phyloP scores from a whole-genome alignment of 1,139 yeast species.

The Protomyces inundatus region DNA sequence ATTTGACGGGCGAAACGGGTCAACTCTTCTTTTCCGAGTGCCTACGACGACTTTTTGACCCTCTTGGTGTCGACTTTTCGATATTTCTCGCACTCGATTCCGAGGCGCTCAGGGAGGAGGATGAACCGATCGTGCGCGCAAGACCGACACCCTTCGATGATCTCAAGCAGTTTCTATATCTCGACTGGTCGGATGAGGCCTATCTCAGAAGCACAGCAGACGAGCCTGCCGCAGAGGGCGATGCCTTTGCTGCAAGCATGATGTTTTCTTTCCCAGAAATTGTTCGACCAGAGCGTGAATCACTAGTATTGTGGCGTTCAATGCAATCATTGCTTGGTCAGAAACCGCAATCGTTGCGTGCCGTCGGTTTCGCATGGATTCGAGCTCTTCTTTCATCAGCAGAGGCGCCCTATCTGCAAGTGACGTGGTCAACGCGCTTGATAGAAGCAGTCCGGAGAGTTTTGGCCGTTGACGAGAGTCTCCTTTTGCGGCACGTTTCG shows the following conservation, averaged over 20 bases:
- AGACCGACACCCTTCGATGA: not conserved
- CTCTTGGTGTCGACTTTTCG: not conserved
- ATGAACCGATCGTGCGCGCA: not conserved
- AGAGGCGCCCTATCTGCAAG: constrained; percentile 1
- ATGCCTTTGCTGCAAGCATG: constrained; percentile 7
- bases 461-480: not conserved
- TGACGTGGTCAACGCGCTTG: constrained; percentile 7
- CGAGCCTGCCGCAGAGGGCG: not conserved
- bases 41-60: not conserved
- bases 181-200: constrained; percentile 12
- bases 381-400: not conserved
- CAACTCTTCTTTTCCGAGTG: constrained; percentile 3
- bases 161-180: constrained; percentile 2
- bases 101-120: not conserved
- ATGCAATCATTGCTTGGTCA: not conserved
- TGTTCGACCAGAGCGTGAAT: not conserved
- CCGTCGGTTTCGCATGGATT: not conserved
- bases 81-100: not conserved
- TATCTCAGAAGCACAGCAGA: not conserved
- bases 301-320: not conserved
- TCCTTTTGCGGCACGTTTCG: not conserved
- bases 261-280: constrained; percentile 1
- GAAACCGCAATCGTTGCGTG: not conserved
- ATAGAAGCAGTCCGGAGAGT: constrained; percentile 1
- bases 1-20: not conserved